phyloP scores from a whole-genome alignment of 1,139 yeast species.

The Wickerhamomyces sp. region DNA sequence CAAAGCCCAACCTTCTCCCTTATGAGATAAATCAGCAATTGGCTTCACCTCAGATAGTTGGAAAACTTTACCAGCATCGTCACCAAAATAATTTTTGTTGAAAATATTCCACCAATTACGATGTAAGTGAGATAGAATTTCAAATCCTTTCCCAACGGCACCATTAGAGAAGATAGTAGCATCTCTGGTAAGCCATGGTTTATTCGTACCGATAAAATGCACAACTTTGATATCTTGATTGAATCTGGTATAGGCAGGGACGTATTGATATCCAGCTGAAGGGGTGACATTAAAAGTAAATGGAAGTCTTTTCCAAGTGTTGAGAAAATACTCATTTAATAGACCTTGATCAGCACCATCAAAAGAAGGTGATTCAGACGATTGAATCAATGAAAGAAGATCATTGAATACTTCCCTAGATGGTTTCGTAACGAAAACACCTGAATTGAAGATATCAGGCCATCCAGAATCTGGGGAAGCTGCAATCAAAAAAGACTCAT shows the following conservation, averaged over 20 bases:
- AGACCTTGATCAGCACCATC: slow-evolving; percentile 97
- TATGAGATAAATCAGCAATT: slow-evolving; percentile 11
- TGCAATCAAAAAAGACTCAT: slow-evolving; percentile 32
- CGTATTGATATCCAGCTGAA: slow-evolving; percentile 68
- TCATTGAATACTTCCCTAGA: slow-evolving; percentile 37
- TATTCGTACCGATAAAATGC: slow-evolving; percentile 76
- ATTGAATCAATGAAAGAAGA: slow-evolving; percentile 34
- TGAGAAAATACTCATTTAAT: slow-evolving; percentile 70
- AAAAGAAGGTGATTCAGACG: slow-evolving; percentile 45
- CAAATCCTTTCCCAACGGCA: slow-evolving; percentile 10
- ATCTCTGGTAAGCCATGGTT: slow-evolving; percentile 64
- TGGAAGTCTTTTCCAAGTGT: slow-evolving; percentile 63
- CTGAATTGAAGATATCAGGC: slow-evolving; percentile 93
- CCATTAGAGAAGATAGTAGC: slow-evolving; percentile 4
- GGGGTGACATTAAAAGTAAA: slow-evolving; percentile 85
- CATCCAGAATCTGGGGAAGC: slow-evolving; percentile 92
- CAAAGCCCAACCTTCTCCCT: slow-evolving; percentile 16
- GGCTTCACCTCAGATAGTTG: slow-evolving; percentile 7
- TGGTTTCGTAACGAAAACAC: slow-evolving; percentile 69
- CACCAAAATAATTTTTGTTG: slow-evolving; percentile 13
- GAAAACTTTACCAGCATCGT: slow-evolving; percentile 12
- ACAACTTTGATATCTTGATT: slow-evolving; percentile 48
- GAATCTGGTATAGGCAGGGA: slow-evolving; percentile 72
- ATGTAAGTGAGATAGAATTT: slow-evolving; percentile 9
- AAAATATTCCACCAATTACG: slow-evolving; percentile 17